A percentile compares a stretch with the other conserved stretches of the same genome.
Evolutionary conservation across 2,329 filamentous ascomycete genomes (phyloP).

Genomic region (Aspergillus eucalypticola): DNA sequence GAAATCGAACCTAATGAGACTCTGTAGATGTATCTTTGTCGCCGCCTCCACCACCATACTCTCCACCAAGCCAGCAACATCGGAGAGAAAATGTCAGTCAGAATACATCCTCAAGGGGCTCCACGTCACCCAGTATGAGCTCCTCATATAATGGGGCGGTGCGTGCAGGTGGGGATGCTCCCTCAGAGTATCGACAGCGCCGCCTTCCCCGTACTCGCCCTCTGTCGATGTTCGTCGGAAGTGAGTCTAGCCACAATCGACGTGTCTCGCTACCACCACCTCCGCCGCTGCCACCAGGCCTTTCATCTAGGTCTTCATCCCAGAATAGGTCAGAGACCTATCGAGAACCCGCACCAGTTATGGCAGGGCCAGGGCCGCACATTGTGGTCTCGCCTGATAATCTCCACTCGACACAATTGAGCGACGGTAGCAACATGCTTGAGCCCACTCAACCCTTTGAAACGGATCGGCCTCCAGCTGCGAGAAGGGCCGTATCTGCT

Average conservation of each 20-base stretch:
- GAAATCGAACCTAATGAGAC: slow-evolving; percentile 11
- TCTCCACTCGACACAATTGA: slow-evolving; percentile 21
- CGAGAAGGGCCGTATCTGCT: slow-evolving; percentile 48
- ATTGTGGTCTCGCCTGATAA: slow-evolving; percentile 26
- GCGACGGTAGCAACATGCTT: slow-evolving; percentile 15
- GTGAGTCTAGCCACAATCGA: slow-evolving; percentile 28
- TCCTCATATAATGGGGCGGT: slow-evolving; percentile 21
- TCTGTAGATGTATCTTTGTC: slow-evolving; percentile 32
- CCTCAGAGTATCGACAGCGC: slow-evolving; percentile 28
- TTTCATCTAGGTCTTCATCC: slow-evolving; percentile 36
- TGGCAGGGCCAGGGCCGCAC: slow-evolving; percentile 22
- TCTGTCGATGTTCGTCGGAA: slow-evolving; percentile 32
- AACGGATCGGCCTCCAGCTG: slow-evolving; percentile 38
- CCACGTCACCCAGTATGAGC: slow-evolving; percentile 19
- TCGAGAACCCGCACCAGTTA: slow-evolving; percentile 21
- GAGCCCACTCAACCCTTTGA: slow-evolving; percentile 23
- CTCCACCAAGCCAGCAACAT: slow-evolving; percentile 34
- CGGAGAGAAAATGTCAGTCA: slow-evolving; percentile 21
- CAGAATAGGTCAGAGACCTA: slow-evolving; percentile 31
- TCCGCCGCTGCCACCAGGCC: slow-evolving; percentile 37
- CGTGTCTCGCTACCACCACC: slow-evolving; percentile 38
- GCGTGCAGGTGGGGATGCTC: slow-evolving; percentile 21
- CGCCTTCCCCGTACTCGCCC: slow-evolving; percentile 33
- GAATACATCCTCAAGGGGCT: slow-evolving; percentile 15
- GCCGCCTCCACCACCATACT: slow-evolving; percentile 43